Evolutionary conservation across 352 stramenopile species (phyloP), one percentile per base, ranked within the genome.

Genomic region (Globisporangium alternatum): DNA sequence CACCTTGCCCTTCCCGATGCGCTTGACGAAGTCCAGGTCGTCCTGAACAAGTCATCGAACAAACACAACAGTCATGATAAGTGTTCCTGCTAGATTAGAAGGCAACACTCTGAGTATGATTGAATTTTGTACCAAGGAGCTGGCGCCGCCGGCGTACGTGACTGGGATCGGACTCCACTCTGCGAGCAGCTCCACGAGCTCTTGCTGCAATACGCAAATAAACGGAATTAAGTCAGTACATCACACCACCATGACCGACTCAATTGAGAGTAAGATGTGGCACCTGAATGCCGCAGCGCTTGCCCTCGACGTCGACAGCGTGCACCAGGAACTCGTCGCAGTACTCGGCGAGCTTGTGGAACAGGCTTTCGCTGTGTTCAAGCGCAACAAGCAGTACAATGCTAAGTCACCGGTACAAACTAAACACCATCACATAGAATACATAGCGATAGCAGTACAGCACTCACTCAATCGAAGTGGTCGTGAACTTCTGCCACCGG

Each of bases 241-340:
- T 17, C 39, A 12, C 39, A n/a, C 12, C 2, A 45, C 39, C 39
- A 45, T n/a, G 39, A n/a, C 12, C 39, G 19, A 45, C 12, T 45
- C 39, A 15, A n/a, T 1, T n/a, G 13, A 19, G n/a, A 19, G 5
- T 2, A 45, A 8, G 19, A n/a, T n/a, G 4, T 45, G 15, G 4
- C 61, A 93, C 86, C 74, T 98, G 82, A 60, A 99, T 98, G 3
- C 96, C 96, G 66, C 91, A 97, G 35, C 91, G 83, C 72, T 97
- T 98, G 57, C 97, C 97, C 83, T 99, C 97, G 17, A 98, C 97
- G 52, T 99, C 97, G 17, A 99, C 97, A 0, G 96, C 97, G 75
- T 99, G 97, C 1, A 99, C 96, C 33, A 99, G 75, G 70, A 99
- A 99, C 76, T 99, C 97, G 65, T 97, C 93, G 68, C 97, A 99